phyloP scores from a whole-genome alignment of 2,329 filamentous ascomycete species.

The Fusarium stilboides region DNA sequence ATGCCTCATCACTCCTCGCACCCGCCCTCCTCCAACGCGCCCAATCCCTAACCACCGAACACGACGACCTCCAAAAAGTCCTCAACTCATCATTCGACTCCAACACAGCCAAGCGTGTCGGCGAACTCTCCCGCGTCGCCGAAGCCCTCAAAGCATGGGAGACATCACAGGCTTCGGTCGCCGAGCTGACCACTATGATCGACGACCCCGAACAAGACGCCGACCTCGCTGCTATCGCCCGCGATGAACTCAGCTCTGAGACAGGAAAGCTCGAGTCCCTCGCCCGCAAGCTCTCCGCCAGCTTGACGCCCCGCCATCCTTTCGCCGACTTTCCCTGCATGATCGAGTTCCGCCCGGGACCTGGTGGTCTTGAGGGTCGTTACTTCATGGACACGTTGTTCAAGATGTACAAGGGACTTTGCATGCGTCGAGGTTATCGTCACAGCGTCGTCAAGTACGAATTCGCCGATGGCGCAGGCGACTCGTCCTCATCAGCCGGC shows the following conservation, averaged over 20 bases:
- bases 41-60: constrained; percentile 69
- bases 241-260: constrained; percentile 84
- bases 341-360: constrained; percentile 91
- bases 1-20: constrained; percentile 58
- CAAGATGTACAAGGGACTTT: constrained; percentile 90
- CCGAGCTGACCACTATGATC: constrained; percentile 68
- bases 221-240: constrained; percentile 83
- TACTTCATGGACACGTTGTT: constrained; percentile 91
- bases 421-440: constrained; percentile 76
- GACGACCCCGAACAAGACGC: constrained; percentile 64
- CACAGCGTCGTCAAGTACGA: constrained; percentile 85
- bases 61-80: constrained; percentile 66
- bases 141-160: constrained; percentile 73
- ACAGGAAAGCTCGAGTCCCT: constrained; percentile 73
- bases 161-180: constrained; percentile 65
- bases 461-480: constrained; percentile 74
- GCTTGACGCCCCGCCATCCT: constrained; percentile 88
- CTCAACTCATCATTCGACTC: constrained; percentile 70
- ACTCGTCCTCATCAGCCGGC: constrained; percentile 66
- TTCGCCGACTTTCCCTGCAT: constrained; percentile 93
- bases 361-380: constrained; percentile 90
- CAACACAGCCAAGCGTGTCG: constrained; percentile 70
- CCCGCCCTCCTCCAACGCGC: constrained; percentile 73
- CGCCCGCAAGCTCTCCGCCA: constrained; percentile 77
- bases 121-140: constrained; percentile 73